Evolutionary conservation across 371 early-diverging fungal genomes (phyloP), one percentile per base, ranked within the genome.

Genomic region (Basidiobolus meristosporus): DNA sequence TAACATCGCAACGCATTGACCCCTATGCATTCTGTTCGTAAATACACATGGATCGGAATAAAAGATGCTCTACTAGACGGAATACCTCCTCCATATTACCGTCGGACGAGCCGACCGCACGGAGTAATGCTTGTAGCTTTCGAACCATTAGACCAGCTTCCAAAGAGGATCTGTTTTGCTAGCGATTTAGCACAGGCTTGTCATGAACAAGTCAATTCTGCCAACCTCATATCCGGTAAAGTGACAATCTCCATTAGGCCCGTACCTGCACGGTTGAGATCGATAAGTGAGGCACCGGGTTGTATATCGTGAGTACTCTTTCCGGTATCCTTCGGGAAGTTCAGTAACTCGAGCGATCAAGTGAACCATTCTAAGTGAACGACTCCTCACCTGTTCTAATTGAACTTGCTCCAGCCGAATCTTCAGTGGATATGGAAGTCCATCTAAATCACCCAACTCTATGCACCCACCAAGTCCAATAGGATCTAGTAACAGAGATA

Each of bases 181-280:
- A 18, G 22, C 16, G 7, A 30, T 35, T 39, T 5, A 34, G 15
- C 2, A 16, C 23, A n/a, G n/a, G 30, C 31, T 6, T 49, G 4
- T 10, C 28, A 39, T 20, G 46, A 28, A 17, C 14, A 30, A 3
- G 11, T 7, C 19, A 11, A 7, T 20, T 18, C 30, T 19, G 40
- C 6, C 12, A 37, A 72, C 57, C 67, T 48, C 37, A 89, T 52
- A 58, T 88, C 89, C 0, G 93, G 88, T 37, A 63, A 67, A 0
- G 86, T 90, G 0, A 92, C 87, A 52, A 92, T 87, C 53, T 92
- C 93, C 57, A 90, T 68, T 32, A 92, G 56, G 0, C 76, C 83
- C 1, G 73, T 73, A 1, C 91, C 91, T 10, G 86, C 83, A 32
- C 93, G 61, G 52, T 92, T 92, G 37, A 82, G 61, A 46, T 92